These are phyloP conservation scores for Microsporum ferrugineum DNA, from an alignment of 2,329 filamentous ascomycete species.

Conservation along the genomic window DNA sequence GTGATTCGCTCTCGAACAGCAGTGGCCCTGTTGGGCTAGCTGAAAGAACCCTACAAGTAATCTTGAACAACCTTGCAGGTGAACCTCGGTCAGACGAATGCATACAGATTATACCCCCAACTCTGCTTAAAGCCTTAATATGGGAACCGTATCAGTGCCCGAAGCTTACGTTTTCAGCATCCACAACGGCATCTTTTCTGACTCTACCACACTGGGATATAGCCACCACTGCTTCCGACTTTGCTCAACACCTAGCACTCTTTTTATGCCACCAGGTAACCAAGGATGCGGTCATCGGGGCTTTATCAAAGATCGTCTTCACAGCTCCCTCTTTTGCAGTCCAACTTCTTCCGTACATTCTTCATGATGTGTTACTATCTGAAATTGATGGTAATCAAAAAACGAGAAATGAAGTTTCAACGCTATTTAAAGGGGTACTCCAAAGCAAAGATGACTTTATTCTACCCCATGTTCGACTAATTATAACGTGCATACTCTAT, in stretches of 20 bases:
- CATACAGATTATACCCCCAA: conserved; percentile 25
- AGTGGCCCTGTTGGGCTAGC: conserved; percentile 36
- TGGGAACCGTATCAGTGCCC: conserved; percentile 36
- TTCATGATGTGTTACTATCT: conserved; percentile 66
- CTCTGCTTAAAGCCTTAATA: conserved; percentile 30
- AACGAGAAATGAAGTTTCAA: conserved; percentile 54
- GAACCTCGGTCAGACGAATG: conserved; percentile 26
- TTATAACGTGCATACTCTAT: conserved; percentile 74
- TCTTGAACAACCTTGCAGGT: conserved; percentile 27
- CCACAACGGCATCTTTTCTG: conserved; percentile 16
- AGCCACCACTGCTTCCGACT: conserved; percentile 20
- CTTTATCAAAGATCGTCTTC: conserved; percentile 54
- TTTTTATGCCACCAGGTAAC: conserved; percentile 49
- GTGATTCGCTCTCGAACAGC: conserved; percentile 49
- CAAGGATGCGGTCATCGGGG: conserved; percentile 56
- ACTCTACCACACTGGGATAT: conserved; percentile 15
- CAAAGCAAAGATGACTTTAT: conserved; percentile 30
- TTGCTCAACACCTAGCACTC: conserved; percentile 26
- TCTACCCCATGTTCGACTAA: conserved; percentile 55
- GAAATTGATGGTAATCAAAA: conserved; percentile 52
- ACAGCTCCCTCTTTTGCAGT: conserved; percentile 59
- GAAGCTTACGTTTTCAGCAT: conserved; percentile 15
- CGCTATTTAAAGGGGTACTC: conserved; percentile 55
- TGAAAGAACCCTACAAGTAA: conserved; percentile 35
- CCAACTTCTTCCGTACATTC: conserved; percentile 66